Evolutionary conservation across 2,329 filamentous ascomycete species (phyloP).

Genomic region (Emergomyces orientalis): DNA sequence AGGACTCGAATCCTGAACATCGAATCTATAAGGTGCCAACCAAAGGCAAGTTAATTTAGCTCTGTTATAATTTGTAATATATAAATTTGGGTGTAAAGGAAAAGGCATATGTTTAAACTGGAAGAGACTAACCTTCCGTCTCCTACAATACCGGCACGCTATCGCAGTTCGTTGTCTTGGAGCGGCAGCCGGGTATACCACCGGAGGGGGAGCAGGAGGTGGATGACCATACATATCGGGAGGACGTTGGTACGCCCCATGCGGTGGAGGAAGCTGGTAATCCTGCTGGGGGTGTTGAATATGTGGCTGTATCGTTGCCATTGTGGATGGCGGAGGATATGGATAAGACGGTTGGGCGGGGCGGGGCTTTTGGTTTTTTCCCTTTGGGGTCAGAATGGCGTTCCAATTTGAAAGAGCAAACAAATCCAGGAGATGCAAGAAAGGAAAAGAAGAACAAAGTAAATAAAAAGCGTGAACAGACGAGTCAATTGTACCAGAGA

Average conservation of each 20-base stretch:
- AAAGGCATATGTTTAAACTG: neutral
- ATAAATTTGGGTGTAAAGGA: too few relatives aligned
- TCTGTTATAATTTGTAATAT: conserved; percentile 9
- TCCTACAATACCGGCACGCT: conserved; percentile 44
- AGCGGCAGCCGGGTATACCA: conserved; percentile 38
- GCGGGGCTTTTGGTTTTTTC: conserved; percentile 9
- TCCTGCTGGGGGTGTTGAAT: conserved; percentile 32
- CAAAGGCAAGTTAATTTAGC: neutral
- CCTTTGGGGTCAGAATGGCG: neutral
- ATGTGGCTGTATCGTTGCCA: conserved; percentile 36
- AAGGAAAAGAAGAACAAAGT: neutral
- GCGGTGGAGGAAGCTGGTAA: conserved; percentile 24
- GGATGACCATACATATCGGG: conserved; percentile 34
- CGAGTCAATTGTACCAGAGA: neutral
- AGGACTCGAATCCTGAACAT: conserved; percentile 65
- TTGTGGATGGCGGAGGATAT: conserved; percentile 29
- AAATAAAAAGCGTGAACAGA: conserved; percentile 1
- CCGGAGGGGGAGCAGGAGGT: conserved; percentile 29
- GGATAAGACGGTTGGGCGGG: conserved; percentile 20
- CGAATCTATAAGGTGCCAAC: conserved; percentile 48
- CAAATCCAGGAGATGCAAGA: conserved; percentile 6
- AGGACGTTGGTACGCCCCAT: conserved; percentile 32
- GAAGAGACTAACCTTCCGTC: conserved; percentile 39
- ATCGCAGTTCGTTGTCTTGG: conserved; percentile 45
- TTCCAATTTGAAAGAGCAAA: conserved; percentile 24